A percentile compares a stretch with the other conserved stretches of the same genome.
Conservation (phyloP, 441 rosid genomes). For the Populus trichocarpa region DNA sequence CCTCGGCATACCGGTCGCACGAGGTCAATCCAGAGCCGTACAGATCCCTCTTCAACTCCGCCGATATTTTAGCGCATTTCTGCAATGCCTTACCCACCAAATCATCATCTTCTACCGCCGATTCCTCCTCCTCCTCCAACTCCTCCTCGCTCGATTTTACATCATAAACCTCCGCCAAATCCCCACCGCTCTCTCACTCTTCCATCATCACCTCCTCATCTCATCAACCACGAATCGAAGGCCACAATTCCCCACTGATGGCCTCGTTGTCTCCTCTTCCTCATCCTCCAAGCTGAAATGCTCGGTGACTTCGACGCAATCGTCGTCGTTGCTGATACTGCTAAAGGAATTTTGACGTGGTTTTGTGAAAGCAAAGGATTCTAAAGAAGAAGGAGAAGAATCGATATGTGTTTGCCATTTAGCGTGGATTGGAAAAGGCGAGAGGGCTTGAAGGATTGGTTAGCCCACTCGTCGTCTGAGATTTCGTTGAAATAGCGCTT, state of each 20-base stretch:
- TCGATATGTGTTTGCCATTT: slow-evolving; percentile 18
- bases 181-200: slow-evolving; percentile 39
- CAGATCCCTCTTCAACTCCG: slow-evolving; percentile 67
- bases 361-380: slow-evolving; percentile 59
- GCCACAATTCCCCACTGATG: slow-evolving; percentile 33
- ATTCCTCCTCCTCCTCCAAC: neutral
- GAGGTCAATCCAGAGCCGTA: slow-evolving; percentile 43
- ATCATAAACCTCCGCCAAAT: slow-evolving; percentile 46
- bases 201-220: slow-evolving; percentile 40
- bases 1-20: slow-evolving; percentile 57
- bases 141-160: slow-evolving; percentile 41
- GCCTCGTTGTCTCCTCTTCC: slow-evolving; percentile 20
- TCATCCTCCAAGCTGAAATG: slow-evolving; percentile 39
- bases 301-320: slow-evolving; percentile 39
- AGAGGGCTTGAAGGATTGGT: slow-evolving; percentile 72
- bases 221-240: slow-evolving; percentile 73
- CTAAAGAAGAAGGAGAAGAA: slow-evolving; percentile 49
- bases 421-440: slow-evolving; percentile 47
- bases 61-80: slow-evolving; percentile 79
- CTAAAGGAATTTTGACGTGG: neutral
- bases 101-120: slow-evolving; percentile 34
- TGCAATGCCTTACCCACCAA: slow-evolving; percentile 87
- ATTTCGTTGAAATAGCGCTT: slow-evolving; percentile 79
- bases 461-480: slow-evolving; percentile 88
- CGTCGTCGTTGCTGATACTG: slow-evolving; percentile 29